Evolutionary conservation across 306 rosid species (phyloP).

Genomic region (Cicer pinnatifidum): DNA sequence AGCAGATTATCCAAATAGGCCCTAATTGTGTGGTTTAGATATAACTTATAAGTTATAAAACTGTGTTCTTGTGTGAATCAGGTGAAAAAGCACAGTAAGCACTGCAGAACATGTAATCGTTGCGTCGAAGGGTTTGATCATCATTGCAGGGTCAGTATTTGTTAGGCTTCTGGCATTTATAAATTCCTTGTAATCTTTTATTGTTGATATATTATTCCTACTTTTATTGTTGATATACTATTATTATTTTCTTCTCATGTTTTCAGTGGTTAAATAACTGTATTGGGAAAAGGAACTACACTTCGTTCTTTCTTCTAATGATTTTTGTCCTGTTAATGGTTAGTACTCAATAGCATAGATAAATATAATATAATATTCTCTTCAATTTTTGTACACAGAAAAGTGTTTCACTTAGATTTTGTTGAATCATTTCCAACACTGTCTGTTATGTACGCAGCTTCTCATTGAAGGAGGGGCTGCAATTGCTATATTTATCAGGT

Average conservation of each 20-base stretch:
- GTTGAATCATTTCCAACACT: constrained; percentile 33
- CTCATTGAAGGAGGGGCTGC: constrained; percentile 85
- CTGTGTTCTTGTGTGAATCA: constrained; percentile 32
- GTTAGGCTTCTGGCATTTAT: background rate
- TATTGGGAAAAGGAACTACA: constrained; percentile 86
- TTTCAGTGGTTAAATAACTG: constrained; percentile 97
- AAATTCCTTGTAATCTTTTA: background rate
- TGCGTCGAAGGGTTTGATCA: constrained; percentile 97
- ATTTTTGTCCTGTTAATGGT: constrained; percentile 77
- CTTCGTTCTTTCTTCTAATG: constrained; percentile 89
- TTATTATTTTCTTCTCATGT: constrained; percentile 13
- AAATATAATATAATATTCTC: background rate
- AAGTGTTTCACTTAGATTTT: constrained; percentile 31
- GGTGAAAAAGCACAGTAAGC: constrained; percentile 89
- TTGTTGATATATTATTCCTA: background rate
- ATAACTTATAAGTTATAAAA: background rate
- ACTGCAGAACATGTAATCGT: constrained; percentile 93
- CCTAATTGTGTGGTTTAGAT: no score
- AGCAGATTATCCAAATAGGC: no score
- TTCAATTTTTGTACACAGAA: constrained; percentile 26
- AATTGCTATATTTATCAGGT: constrained; percentile 77
- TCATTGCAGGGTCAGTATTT: constrained; percentile 80
- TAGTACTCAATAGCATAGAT: constrained; percentile 46
- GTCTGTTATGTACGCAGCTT: constrained; percentile 55
- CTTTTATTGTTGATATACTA: constrained; percentile 1